These are phyloP conservation scores for Phymatotrichopsis omnivora DNA, from an alignment of 2,329 filamentous ascomycete genomes.

Conservation along the genomic window DNA sequence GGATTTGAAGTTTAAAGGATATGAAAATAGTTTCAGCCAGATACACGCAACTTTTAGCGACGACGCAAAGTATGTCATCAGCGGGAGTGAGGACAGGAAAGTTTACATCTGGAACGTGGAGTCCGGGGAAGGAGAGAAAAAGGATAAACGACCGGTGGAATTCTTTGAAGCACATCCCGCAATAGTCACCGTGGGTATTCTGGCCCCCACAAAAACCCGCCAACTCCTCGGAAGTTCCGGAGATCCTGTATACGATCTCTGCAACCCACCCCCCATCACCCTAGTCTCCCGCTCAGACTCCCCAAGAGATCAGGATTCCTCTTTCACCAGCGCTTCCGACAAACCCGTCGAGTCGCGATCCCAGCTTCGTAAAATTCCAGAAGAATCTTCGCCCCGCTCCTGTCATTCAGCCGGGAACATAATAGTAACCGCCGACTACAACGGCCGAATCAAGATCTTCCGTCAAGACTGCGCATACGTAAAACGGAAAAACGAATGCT, in stretches of 20 bases:
- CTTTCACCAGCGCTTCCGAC: too few species aligned
- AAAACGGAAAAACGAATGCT: constrained; percentile 66
- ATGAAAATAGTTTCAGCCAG: constrained; percentile 82
- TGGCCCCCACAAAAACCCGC: constrained; percentile 70
- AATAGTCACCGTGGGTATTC: constrained; percentile 78
- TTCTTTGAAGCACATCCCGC: constrained; percentile 83
- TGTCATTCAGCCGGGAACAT: constrained; percentile 77
- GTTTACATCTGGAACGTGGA: constrained; percentile 82
- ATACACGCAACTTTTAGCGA: constrained; percentile 85
- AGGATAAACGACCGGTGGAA: constrained; percentile 74
- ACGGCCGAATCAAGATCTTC: constrained; percentile 85
- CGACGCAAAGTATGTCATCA: constrained; percentile 75
- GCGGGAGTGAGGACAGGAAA: constrained; percentile 82
- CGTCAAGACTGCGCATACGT: constrained; percentile 81
- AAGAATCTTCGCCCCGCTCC: constrained; percentile 61
- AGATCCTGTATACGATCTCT: constrained; percentile 91
- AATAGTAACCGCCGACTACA: constrained; percentile 80
- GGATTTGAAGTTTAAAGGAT: constrained; percentile 82
- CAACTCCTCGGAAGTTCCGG: constrained; percentile 69
- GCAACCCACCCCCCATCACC: constrained; percentile 85
- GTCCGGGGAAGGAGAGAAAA: constrained; percentile 50
- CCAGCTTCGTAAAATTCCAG: constrained; percentile 9
- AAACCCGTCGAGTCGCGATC: constrained; percentile 30
- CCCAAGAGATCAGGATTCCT: constrained; percentile 21
- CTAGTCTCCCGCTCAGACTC: constrained; percentile 65